Conservation (phyloP, 768 basidiomycete genomes). For the Trametopsis cervina region DNA sequence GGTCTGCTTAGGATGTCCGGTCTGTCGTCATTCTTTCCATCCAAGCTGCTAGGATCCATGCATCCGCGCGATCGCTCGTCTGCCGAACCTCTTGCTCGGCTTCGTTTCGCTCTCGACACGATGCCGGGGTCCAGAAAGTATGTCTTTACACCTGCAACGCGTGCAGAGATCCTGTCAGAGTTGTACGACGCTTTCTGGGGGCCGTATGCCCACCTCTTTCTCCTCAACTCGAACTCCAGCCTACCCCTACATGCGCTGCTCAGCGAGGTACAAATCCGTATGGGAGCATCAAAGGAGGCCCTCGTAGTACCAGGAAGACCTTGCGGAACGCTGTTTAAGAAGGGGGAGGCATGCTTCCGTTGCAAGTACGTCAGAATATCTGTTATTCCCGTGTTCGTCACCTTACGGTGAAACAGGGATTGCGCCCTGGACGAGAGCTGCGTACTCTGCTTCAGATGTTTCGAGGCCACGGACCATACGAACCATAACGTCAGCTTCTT, state of each 20-base stretch:
- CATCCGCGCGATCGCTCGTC: constrained; percentile 44
- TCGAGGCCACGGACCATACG: constrained; percentile 78
- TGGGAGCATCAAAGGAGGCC: constrained; percentile 53
- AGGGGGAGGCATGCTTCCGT: constrained; percentile 88
- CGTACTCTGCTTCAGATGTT: constrained; percentile 86
- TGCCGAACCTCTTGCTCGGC: constrained; percentile 57
- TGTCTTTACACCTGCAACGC: constrained; percentile 63
- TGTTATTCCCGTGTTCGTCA: neutral
- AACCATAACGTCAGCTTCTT: constrained; percentile 92
- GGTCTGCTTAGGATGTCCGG: constrained; percentile 29
- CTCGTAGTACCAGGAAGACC: constrained; percentile 60
- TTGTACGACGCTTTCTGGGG: constrained; percentile 84
- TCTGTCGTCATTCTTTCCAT: constrained; percentile 36
- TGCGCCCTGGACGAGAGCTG: constrained; percentile 87
- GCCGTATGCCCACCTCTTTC: constrained; percentile 61
- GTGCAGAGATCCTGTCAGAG: constrained; percentile 76
- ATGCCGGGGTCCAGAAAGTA: constrained; percentile 79
- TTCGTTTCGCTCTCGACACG: constrained; percentile 71
- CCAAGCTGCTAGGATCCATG: constrained; percentile 49
- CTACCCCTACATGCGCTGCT: constrained; percentile 59
- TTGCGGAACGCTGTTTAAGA: constrained; percentile 83
- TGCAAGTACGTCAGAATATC: constrained; percentile 67
- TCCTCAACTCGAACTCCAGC: constrained; percentile 56
- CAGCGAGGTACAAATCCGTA: constrained; percentile 60
- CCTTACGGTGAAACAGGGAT: constrained; percentile 45